Conservation (phyloP, 2,329 filamentous ascomycete genomes). For the Nigrograna mackinnonii region DNA sequence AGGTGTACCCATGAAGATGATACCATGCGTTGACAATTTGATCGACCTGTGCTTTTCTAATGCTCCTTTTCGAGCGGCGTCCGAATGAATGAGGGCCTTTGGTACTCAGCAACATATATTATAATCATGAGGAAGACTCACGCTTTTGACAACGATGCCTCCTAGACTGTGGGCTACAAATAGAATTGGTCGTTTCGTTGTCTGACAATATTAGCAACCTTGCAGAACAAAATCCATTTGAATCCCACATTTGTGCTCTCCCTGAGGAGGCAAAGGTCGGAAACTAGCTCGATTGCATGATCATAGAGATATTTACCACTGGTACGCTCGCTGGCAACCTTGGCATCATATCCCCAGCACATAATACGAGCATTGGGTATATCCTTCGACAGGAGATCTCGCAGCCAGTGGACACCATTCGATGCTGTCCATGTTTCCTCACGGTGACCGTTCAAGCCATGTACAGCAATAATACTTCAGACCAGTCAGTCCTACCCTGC, state of each 20-base stretch:
- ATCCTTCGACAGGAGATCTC: conserved; percentile 11
- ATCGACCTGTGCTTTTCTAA: conserved; percentile 33
- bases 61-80: conserved; percentile 24
- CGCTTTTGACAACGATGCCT: conserved; percentile 38
- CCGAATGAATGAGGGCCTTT: conserved; percentile 43
- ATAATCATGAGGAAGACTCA: conserved; percentile 15
- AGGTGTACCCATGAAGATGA: conserved; percentile 46
- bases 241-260: conserved; percentile 22
- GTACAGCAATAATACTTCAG: conserved; percentile 13
- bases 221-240: conserved; percentile 1
- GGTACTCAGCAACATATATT: conserved; percentile 4
- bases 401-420: conserved; percentile 12
- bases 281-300: conserved; percentile 37
- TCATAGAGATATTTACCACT: conserved; percentile 37
- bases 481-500: not conserved
- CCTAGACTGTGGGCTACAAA: conserved; percentile 39
- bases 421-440: conserved; percentile 13
- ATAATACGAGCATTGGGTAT: conserved; percentile 31
- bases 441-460: conserved; percentile 15
- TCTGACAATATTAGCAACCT: conserved; percentile 16
- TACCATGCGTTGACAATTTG: conserved; percentile 41
- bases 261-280: conserved; percentile 32
- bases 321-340: conserved; percentile 24
- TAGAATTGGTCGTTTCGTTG: conserved; percentile 31
- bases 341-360: conserved; percentile 38